Evolutionary conservation across 1,139 yeast species (phyloP).

Genomic region (Blastobotrys serpentis): DNA sequence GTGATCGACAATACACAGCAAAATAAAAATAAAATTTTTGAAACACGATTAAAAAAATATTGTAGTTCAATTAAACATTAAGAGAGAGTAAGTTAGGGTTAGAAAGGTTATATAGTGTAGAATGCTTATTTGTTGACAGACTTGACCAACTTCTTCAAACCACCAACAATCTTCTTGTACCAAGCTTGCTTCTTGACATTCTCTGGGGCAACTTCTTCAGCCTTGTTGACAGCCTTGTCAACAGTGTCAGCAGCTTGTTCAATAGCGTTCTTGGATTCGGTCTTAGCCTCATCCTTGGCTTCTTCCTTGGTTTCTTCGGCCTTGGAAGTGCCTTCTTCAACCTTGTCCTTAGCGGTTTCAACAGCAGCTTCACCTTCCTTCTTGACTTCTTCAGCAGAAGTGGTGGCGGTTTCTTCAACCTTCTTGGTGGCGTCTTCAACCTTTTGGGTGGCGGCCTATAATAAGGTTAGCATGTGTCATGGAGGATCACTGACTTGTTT

Average conservation of each 20-base stretch:
- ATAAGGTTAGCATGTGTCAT: neutral
- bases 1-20: constrained; percentile 13
- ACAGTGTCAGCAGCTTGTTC: constrained; percentile 25
- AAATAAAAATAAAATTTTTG: constrained; percentile 15
- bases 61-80: constrained; percentile 12
- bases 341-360: constrained; percentile 22
- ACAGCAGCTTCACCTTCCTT: constrained; percentile 20
- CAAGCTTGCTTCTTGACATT: constrained; percentile 47
- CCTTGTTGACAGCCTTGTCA: constrained; percentile 26
- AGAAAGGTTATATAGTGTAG: constrained; percentile 3
- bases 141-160: constrained; percentile 48
- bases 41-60: constrained; percentile 13
- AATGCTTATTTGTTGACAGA: constrained; percentile 40
- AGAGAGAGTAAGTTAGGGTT: constrained; percentile 9
- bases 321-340: constrained; percentile 14
- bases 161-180: constrained; percentile 50
- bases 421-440: constrained; percentile 15
- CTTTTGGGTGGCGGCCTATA: constrained; percentile 8
- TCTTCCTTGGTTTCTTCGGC: constrained; percentile 23
- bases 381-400: constrained; percentile 28
- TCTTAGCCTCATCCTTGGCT: constrained; percentile 24
- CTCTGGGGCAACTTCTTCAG: constrained; percentile 27
- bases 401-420: constrained; percentile 28
- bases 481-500: neutral
- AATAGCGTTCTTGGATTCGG: constrained; percentile 21